Conservation (phyloP, 176 grass and related monocot species). For the barley (Hordeum vulgare) region DNA sequence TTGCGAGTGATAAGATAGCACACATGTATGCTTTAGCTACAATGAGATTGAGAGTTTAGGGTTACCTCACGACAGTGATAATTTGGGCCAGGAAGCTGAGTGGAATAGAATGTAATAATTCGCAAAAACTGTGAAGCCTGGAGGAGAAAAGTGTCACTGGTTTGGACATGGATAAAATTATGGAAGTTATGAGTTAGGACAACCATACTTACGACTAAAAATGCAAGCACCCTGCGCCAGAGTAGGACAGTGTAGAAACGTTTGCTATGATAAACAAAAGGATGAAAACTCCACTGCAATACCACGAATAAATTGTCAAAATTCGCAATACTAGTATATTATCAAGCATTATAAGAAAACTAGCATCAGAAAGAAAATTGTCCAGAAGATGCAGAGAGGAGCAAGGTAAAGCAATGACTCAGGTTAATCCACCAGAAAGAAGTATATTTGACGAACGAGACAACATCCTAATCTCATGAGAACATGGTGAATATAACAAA, state of each 20-base stretch:
- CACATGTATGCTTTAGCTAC: background rate
- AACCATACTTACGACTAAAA: constrained; percentile 75
- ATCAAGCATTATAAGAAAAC: background rate
- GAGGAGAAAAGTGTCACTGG: constrained; percentile 1
- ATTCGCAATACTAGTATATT: background rate
- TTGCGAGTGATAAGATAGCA: background rate
- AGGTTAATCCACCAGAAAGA: background rate
- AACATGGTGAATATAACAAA: background rate
- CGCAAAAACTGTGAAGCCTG: constrained; percentile 80
- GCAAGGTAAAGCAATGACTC: background rate
- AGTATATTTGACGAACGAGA: background rate
- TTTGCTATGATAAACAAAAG: constrained; percentile 94
- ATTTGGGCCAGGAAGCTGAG: constrained; percentile 96
- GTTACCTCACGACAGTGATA: constrained; percentile 94
- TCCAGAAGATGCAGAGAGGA: background rate
- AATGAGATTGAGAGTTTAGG: background rate
- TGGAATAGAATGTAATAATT: constrained; percentile 94
- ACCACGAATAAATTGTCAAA: constrained; percentile 18
- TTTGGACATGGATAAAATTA: background rate
- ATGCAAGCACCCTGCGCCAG: constrained; percentile 87
- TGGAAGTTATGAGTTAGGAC: background rate
- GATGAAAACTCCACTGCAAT: constrained; percentile 94
- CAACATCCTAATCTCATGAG: background rate
- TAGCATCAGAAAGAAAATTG: background rate
- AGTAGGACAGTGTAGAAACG: constrained; percentile 91